phyloP scores from a whole-genome alignment of 2,329 filamentous ascomycete genomes.

The Pseudocercospora ulei region DNA sequence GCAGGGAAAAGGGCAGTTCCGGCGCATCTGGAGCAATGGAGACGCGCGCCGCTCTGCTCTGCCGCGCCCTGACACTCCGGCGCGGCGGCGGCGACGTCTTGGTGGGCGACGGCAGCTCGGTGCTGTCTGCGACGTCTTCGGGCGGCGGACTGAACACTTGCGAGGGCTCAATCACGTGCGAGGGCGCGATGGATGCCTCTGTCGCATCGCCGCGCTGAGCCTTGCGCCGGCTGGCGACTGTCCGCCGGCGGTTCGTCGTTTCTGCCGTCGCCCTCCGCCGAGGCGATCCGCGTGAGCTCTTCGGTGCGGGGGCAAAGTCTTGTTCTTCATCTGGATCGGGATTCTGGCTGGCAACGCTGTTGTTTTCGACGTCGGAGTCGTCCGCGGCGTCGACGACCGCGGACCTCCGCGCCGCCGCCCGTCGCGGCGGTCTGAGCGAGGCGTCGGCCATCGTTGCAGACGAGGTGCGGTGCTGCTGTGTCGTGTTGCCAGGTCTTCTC shows the following conservation, averaged over 20 bases:
- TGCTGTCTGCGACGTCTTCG: constrained; percentile 39
- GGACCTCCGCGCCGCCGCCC: constrained; percentile 56
- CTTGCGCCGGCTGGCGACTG: constrained; percentile 36
- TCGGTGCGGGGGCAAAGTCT: constrained; percentile 68
- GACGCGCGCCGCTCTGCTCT: constrained; percentile 34
- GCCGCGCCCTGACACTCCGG: constrained; percentile 43
- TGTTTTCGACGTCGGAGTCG: constrained; percentile 47
- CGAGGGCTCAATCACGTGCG: no score
- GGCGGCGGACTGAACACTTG: constrained; percentile 52
- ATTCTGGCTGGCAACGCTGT: constrained; percentile 43
- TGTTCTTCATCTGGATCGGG: constrained; percentile 58
- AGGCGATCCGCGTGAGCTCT: constrained; percentile 50
- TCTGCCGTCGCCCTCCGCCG: constrained; percentile 44
- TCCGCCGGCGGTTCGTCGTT: constrained; percentile 40
- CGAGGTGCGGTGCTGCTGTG: constrained; percentile 8
- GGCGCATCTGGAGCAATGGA: constrained; percentile 36
- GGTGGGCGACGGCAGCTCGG: constrained; percentile 46
- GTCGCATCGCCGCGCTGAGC: constrained; percentile 42
- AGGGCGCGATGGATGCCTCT: constrained; percentile 50
- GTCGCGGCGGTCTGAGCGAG: constrained; percentile 49
- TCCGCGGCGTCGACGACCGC: constrained; percentile 73
- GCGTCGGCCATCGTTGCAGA: constrained; percentile 26
- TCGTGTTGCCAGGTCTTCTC: constrained; percentile 15
- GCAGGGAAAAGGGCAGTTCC: constrained; percentile 33
- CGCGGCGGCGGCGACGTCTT: constrained; percentile 58